Base-by-base conservation (phyloP, 176 grass and related monocot species). In the Luzula sylvatica region DNA sequence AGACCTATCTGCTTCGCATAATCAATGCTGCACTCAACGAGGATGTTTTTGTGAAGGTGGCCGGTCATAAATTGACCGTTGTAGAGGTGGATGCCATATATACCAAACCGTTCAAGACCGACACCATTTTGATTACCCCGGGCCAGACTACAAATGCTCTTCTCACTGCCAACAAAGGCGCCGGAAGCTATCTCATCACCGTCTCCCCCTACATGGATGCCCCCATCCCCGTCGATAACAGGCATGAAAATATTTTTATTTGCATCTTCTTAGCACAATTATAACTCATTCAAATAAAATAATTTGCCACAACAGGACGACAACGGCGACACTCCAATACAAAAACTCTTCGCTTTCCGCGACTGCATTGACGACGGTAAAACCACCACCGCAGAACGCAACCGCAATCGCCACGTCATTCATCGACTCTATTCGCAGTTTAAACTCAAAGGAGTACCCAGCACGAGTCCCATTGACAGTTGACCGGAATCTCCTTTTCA, bases 11-110 rank as follows among this genome's bases (percentile, higher is more conserved):
- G 64, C 78, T 87, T 11, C 73, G 83, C 38, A 82, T 87, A 66
- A 77, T 89, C 79, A 89, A 89, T 18, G 86, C 86, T 46, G 86
- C 75, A 0, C 63, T 89, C 42, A 89, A 89, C 57, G 86, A 89
- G 9, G 79, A 89, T 9, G 66, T 83, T 16, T 89, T 89, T 26
- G 71, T 89, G 51, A 83, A 73, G 72, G 66, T 89, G 28, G 79
- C 86, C 0, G 68, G 71, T 3, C 85, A 83, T 12, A 15, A 60
- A 23, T 38, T 88, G 41, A 88, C 75, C 0, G 56, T 88, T 12
- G 79, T 88, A 7, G 85, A 83, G 58, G 85, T 76, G 14, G 85
- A 88, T 53, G 85, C 78, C 42, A 5, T 74, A 20, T 88, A 88
- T 53, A 88, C 61, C 5, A 88, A 88, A 66, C 79, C 78, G 46